These are phyloP conservation scores for Coniochaeta ligniaria DNA, from an alignment of 2,329 filamentous ascomycete genomes.

Conservation along the genomic window DNA sequence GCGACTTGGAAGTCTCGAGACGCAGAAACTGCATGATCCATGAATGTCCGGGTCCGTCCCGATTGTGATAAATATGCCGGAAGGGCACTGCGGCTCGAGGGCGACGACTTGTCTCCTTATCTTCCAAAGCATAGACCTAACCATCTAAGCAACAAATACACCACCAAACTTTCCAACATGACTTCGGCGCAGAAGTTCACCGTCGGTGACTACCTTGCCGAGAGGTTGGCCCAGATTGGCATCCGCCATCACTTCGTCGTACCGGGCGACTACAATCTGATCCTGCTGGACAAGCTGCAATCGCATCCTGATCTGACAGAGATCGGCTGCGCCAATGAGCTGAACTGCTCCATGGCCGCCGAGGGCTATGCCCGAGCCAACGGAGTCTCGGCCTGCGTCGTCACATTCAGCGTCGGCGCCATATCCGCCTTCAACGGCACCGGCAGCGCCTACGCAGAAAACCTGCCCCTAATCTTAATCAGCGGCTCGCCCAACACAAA, in stretches of 20 bases:
- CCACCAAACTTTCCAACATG: neutral
- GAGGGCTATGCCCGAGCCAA: conserved; percentile 21
- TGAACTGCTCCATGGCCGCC: conserved; percentile 20
- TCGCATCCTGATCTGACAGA: conserved; percentile 15
- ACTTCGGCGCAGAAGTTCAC: conserved; percentile 7
- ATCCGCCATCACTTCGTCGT: conserved; percentile 19
- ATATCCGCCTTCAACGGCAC: conserved; percentile 19
- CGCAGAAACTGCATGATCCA: neutral
- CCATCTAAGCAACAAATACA: neutral
- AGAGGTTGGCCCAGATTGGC: conserved; percentile 17
- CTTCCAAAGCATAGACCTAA: neutral
- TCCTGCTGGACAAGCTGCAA: conserved; percentile 20
- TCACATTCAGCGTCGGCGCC: conserved; percentile 18
- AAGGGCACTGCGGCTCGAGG: neutral
- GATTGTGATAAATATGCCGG: neutral
- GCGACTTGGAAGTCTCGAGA: neutral
- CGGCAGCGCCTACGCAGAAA: conserved; percentile 19
- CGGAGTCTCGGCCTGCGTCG: conserved; percentile 18
- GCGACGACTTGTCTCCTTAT: neutral
- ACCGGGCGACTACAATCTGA: conserved; percentile 21
- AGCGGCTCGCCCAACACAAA: conserved; percentile 19
- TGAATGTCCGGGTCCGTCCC: neutral
- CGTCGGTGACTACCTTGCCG: conserved; percentile 20
- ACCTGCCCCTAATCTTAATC: conserved; percentile 18
- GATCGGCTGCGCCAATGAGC: conserved; percentile 20